Conservation (phyloP, 257 asterid genomes). For the Nicotiana obtusifolia region DNA sequence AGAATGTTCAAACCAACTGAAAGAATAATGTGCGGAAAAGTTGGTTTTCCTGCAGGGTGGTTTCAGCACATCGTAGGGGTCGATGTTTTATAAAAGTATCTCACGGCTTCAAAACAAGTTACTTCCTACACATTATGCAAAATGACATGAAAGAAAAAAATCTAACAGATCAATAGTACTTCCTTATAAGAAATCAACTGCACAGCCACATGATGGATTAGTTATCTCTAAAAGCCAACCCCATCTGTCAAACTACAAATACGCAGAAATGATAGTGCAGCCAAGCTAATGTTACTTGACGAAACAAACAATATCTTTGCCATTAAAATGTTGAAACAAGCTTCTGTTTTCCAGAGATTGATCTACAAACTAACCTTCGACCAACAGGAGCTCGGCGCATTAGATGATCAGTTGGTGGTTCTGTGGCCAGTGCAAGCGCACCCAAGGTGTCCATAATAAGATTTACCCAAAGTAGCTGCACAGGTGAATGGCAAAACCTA, state of each 20-base stretch:
- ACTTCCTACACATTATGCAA: not conserved
- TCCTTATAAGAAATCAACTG: not conserved
- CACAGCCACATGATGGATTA: not conserved
- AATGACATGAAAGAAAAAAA: not conserved
- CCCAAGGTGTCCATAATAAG: constrained; percentile 98
- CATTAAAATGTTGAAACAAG: not conserved
- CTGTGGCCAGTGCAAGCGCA: constrained; percentile 96
- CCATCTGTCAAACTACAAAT: not conserved
- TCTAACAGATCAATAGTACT: not conserved
- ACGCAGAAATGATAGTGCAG: not conserved
- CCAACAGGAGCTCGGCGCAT: constrained; percentile 90
- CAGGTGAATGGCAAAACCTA: not conserved
- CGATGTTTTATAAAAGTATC: not conserved
- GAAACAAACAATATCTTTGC: not conserved
- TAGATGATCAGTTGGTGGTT: constrained; percentile 93
- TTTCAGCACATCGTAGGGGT: not conserved
- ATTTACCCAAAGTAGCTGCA: constrained; percentile 98
- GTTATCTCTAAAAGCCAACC: not conserved
- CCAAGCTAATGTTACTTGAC: not conserved
- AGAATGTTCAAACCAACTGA: not conserved
- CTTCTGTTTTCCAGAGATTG: not conserved
- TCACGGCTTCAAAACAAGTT: not conserved
- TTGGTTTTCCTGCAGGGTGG: not conserved
- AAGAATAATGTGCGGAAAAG: not conserved
- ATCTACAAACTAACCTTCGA: constrained; percentile 58